Percentiles rank a stretch among this genome's conserved stretches.
These are phyloP conservation scores for Glomus cerebriforme DNA, from an alignment of 192 early-diverging fungal species.

Conservation along the genomic window DNA sequence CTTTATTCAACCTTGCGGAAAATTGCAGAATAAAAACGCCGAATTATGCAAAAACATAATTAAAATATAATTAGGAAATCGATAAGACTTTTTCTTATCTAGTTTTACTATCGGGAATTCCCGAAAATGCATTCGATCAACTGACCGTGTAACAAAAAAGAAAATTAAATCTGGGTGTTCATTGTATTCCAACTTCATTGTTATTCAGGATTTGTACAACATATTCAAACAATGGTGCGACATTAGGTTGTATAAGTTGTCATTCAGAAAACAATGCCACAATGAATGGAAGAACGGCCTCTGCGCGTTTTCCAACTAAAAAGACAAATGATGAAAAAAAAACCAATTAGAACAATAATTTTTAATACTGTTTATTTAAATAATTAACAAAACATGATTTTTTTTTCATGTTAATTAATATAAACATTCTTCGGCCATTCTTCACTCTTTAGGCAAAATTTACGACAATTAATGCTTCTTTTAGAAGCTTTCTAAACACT, in stretches of 20 bases:
- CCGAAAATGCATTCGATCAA: background rate
- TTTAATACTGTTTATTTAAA: background rate
- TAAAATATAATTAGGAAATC: background rate
- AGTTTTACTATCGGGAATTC: background rate
- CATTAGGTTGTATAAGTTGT: background rate
- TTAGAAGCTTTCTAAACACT: background rate
- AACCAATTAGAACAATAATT: background rate
- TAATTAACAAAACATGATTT: background rate
- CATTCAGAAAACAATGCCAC: conserved; percentile 1
- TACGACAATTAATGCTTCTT: conserved; percentile 1
- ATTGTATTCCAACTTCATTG: background rate
- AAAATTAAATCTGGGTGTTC: background rate
- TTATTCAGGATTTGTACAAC: background rate
- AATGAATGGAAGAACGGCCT: background rate
- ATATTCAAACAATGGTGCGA: conserved; percentile 4
- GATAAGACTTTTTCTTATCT: background rate
- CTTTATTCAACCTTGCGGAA: background rate
- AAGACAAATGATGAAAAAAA: background rate
- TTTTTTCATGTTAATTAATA: background rate
- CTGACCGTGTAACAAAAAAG: background rate
- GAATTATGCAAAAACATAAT: background rate
- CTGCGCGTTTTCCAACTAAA: background rate
- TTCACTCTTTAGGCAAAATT: conserved; percentile 2
- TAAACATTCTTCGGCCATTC: background rate
- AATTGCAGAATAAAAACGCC: background rate